These are phyloP conservation scores for Niebla homalea DNA, from an alignment of 495 filamentous ascomycete species.

Conservation along the genomic window DNA sequence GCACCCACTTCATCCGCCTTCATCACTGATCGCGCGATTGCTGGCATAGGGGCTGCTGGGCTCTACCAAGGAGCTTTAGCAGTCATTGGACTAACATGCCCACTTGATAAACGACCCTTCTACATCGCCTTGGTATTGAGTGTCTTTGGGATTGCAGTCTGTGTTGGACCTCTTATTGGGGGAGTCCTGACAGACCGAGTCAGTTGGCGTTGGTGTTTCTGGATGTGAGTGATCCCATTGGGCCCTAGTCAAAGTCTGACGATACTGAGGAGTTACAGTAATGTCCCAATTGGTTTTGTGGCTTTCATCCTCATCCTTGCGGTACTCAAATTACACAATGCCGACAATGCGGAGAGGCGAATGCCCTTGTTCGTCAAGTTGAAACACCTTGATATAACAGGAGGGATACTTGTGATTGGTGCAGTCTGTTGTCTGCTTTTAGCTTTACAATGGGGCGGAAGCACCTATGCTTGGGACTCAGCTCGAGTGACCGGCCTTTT, in stretches of 20 bases:
- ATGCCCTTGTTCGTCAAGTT: slow-evolving; percentile 2
- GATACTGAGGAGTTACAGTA: neutral
- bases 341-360: neutral
- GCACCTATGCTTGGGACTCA: slow-evolving; percentile 24
- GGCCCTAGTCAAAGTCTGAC: neutral
- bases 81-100: slow-evolving; percentile 5
- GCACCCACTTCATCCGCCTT: slow-evolving; percentile 52
- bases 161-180: slow-evolving; percentile 13
- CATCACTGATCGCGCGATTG: slow-evolving; percentile 64
- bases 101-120: neutral
- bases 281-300: slow-evolving; percentile 1
- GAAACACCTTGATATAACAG: slow-evolving; percentile 17
- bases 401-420: slow-evolving; percentile 37
- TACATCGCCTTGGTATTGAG: slow-evolving; percentile 1
- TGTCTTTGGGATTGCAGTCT: neutral
- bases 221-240: neutral
- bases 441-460: slow-evolving; percentile 33
- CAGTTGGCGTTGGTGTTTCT: slow-evolving; percentile 15
- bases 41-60: slow-evolving; percentile 47
- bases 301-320: neutral
- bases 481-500: slow-evolving; percentile 25
- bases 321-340: neutral
- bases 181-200: slow-evolving; percentile 8
- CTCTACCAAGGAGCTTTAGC: slow-evolving; percentile 20
- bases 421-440: slow-evolving; percentile 35